Conservation (phyloP, 306 rosid genomes). For the Urtica urens region DNA sequence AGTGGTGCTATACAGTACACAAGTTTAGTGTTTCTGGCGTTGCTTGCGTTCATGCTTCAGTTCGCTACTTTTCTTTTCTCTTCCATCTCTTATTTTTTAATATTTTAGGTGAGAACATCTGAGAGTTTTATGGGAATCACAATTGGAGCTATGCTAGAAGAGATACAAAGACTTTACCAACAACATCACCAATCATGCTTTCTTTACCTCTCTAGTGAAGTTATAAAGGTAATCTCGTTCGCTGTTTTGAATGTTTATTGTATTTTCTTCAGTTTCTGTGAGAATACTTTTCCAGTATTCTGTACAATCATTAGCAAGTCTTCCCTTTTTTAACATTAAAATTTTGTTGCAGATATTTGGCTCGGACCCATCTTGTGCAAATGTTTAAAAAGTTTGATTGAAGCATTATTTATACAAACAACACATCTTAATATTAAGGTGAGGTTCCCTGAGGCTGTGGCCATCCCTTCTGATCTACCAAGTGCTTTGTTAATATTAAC, state of each 20-base stretch:
- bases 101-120: conserved; percentile 82
- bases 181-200: conserved; percentile 97
- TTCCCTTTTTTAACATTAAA: too few species aligned
- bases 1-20: too few species aligned
- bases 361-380: conserved; percentile 86
- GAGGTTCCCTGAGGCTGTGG: not conserved
- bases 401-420: conserved; percentile 78
- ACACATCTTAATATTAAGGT: conserved; percentile 85
- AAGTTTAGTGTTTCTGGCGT: too few species aligned
- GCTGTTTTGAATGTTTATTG: not conserved
- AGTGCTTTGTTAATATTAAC: too few species aligned
- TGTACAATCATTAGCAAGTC: too few species aligned
- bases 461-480: conserved; percentile 16
- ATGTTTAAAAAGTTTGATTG: conserved; percentile 79
- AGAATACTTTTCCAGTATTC: too few species aligned
- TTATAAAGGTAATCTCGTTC: conserved; percentile 93
- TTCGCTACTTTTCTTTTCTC: not conserved
- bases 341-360: conserved; percentile 95
- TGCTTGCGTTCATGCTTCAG: too few species aligned
- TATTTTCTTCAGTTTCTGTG: too few species aligned
- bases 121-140: conserved; percentile 93
- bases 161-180: conserved; percentile 81
- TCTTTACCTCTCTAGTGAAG: conserved; percentile 97
- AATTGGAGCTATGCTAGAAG: conserved; percentile 96
- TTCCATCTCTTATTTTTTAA: not conserved